Percentiles rank a stretch among this genome's conserved stretches.
phyloP scores from a whole-genome alignment of 139 green algal species.

The Picochlorum sp. region DNA sequence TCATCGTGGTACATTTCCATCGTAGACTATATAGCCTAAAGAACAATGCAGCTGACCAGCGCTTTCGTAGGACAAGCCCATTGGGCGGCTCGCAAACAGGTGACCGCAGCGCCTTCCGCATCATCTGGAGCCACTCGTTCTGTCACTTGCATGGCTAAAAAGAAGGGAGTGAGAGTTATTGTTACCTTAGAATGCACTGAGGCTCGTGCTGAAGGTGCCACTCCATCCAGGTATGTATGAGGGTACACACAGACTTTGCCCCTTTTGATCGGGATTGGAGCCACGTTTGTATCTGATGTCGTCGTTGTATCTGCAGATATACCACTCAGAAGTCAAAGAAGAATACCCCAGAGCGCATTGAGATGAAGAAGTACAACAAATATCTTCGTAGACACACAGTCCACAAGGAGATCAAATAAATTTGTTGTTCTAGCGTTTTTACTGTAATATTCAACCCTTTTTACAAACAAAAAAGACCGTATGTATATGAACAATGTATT shows the following conservation, averaged over 20 bases:
- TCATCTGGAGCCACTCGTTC: conserved; percentile 1
- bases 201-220: conserved; percentile 44
- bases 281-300: too few relatives aligned
- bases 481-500: not conserved
- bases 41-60: conserved; percentile 39
- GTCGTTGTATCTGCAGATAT: conserved; percentile 36
- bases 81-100: conserved; percentile 22
- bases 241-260: not conserved
- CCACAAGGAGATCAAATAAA: conserved; percentile 78
- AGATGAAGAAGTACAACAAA: conserved; percentile 92
- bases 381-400: conserved; percentile 65
- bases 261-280: too few relatives aligned
- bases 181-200: conserved; percentile 94
- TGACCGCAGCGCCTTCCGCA: conserved; percentile 25
- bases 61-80: conserved; percentile 45
- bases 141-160: conserved; percentile 17
- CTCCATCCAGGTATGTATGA: conserved; percentile 32
- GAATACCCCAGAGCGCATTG: conserved; percentile 35
- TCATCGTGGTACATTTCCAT: too few relatives aligned
- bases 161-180: conserved; percentile 67
- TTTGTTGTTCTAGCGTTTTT: not conserved
- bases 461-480: not conserved
- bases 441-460: not conserved
- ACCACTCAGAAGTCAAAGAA: conserved; percentile 79
- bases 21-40: too few relatives aligned